These are phyloP conservation scores for Porogramme epimiltina DNA, from an alignment of 1,284 basidiomycete genomes.

Conservation along the genomic window DNA sequence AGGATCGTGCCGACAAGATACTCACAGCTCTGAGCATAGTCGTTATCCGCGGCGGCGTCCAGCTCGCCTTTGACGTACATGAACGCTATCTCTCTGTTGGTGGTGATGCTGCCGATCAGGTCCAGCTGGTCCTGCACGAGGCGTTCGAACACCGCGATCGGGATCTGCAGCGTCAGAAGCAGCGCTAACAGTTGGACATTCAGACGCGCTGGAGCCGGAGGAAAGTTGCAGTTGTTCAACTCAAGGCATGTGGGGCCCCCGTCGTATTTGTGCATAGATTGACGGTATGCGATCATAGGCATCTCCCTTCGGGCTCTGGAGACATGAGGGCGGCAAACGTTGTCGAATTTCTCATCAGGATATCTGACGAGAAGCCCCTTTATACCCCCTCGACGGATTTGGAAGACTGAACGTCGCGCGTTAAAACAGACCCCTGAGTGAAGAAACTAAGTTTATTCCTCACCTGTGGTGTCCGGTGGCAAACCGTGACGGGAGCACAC, in stretches of 20 bases:
- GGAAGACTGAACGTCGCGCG: constrained; percentile 17
- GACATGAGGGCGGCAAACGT: background rate
- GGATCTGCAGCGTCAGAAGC: constrained; percentile 18
- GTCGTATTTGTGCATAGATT: constrained; percentile 25
- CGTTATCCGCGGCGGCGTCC: constrained; percentile 17
- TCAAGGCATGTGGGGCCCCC: constrained; percentile 24
- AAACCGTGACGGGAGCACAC: constrained; percentile 16
- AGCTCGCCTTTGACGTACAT: constrained; percentile 22
- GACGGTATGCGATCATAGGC: constrained; percentile 20
- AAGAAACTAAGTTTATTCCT: background rate
- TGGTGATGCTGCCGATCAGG: constrained; percentile 20
- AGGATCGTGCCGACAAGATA: background rate
- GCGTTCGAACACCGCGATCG: constrained; percentile 11
- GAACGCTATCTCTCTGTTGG: constrained; percentile 20
- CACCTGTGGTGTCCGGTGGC: constrained; percentile 20
- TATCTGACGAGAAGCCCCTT: constrained; percentile 25
- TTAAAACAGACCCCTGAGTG: background rate
- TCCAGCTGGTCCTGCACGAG: constrained; percentile 24
- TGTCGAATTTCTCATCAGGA: constrained; percentile 21
- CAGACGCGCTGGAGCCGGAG: constrained; percentile 18
- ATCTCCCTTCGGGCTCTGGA: background rate
- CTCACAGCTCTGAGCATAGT: constrained; percentile 21
- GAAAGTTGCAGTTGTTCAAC: constrained; percentile 17
- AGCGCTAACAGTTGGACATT: constrained; percentile 20
- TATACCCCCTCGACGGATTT: constrained; percentile 24